These are phyloP conservation scores for Juglanconis juglandina DNA, from an alignment of 2,329 filamentous ascomycete species.

Conservation along the genomic window DNA sequence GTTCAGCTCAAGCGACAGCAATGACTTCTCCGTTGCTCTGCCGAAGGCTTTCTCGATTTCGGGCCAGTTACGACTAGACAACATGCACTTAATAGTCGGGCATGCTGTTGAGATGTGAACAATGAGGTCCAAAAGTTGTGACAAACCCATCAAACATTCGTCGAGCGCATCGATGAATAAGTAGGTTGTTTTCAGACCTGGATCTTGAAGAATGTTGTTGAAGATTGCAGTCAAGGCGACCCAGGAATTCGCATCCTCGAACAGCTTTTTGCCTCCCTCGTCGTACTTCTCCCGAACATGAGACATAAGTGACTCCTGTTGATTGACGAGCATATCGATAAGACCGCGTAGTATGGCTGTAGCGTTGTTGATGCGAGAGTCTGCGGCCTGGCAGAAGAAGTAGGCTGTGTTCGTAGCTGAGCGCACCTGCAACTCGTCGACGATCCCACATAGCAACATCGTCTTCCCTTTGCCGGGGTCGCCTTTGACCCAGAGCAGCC, in stretches of 20 bases:
- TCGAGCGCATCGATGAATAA: conserved; percentile 47
- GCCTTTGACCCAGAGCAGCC: conserved; percentile 33
- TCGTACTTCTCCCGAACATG: conserved; percentile 34
- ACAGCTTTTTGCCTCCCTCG: conserved; percentile 27
- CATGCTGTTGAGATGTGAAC: conserved; percentile 20
- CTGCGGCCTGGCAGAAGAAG: conserved; percentile 43
- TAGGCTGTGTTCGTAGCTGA: too few species aligned
- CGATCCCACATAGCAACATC: conserved; percentile 30
- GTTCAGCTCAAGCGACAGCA: conserved; percentile 37
- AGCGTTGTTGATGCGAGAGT: conserved; percentile 35
- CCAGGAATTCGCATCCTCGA: conserved; percentile 37
- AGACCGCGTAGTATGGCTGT: conserved; percentile 40
- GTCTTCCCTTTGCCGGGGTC: conserved; percentile 36
- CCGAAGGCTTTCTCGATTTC: conserved; percentile 32
- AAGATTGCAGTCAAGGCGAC: conserved; percentile 36
- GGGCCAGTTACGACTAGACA: conserved; percentile 40
- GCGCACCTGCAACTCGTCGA: conserved; percentile 28
- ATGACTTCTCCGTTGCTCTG: conserved; percentile 19
- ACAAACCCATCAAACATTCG: conserved; percentile 35
- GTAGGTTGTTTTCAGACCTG: conserved; percentile 26
- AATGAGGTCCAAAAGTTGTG: conserved; percentile 35
- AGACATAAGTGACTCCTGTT: conserved; percentile 30
- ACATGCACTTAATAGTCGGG: conserved; percentile 36
- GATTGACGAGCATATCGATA: conserved; percentile 35
- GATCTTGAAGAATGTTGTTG: conserved; percentile 35